A percentile compares a stretch with the other conserved stretches of the same genome.
Conservation (phyloP, 2,329 filamentous ascomycete genomes). For the Septoria linicola region DNA sequence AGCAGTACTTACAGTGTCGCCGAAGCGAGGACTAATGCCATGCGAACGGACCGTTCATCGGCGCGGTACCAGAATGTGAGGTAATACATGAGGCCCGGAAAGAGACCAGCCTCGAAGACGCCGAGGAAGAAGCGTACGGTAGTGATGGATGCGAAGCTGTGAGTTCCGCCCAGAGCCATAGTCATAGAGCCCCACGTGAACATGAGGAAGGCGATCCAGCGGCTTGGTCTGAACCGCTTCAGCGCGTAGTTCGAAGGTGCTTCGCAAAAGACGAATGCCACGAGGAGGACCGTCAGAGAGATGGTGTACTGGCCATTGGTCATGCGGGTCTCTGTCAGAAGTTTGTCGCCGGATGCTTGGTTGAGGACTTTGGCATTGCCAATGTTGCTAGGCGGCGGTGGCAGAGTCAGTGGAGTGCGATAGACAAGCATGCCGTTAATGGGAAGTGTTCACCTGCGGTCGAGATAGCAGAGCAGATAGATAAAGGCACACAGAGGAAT, state of each 20-base stretch:
- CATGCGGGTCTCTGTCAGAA: slow-evolving; percentile 63
- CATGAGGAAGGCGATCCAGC: slow-evolving; percentile 37
- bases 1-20: too few species aligned
- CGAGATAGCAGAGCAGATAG: slow-evolving; percentile 67
- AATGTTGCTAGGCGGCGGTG: too few species aligned
- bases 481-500: slow-evolving; percentile 63
- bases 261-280: slow-evolving; percentile 49
- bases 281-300: slow-evolving; percentile 56
- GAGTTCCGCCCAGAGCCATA: slow-evolving; percentile 46
- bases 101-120: slow-evolving; percentile 56
- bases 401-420: too few species aligned
- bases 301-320: slow-evolving; percentile 59
- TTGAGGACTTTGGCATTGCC: slow-evolving; percentile 56
- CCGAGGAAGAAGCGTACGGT: slow-evolving; percentile 44
- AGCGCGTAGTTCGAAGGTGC: slow-evolving; percentile 45
- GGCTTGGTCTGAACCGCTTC: slow-evolving; percentile 45
- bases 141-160: slow-evolving; percentile 48
- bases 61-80: slow-evolving; percentile 36
- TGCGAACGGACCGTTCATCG: slow-evolving; percentile 34
- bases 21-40: slow-evolving; percentile 36
- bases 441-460: too few species aligned
- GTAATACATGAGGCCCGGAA: slow-evolving; percentile 47
- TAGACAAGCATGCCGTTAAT: too few species aligned
- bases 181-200: slow-evolving; percentile 36
- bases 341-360: slow-evolving; percentile 58